Evolutionary conservation across 192 early-diverging fungal species (phyloP).

Genomic region (Backusella parvicylindrica): DNA sequence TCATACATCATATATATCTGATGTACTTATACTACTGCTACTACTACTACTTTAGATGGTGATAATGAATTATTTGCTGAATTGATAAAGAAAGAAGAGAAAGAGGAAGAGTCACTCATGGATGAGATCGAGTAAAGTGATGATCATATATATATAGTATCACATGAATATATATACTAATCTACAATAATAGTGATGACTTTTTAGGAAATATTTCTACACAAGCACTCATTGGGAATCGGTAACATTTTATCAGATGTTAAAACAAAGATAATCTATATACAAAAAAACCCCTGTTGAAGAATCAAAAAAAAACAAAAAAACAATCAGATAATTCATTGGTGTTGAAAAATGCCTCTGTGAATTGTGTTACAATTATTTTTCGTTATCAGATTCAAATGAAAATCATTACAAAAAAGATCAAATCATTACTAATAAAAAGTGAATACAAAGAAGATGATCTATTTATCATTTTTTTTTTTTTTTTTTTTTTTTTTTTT

Average conservation of each 20-base stretch:
- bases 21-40: too few species aligned
- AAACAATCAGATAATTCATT: not conserved
- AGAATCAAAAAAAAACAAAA: too few species aligned
- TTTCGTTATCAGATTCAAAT: not conserved
- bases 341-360: not conserved
- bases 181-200: not conserved
- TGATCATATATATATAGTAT: not conserved
- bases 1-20: not conserved
- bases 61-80: not conserved
- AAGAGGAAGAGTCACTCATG: not conserved
- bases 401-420: not conserved
- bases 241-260: not conserved
- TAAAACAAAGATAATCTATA: not conserved
- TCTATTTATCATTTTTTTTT: not conserved
- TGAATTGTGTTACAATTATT: not conserved
- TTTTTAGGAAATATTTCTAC: not conserved
- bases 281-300: too few species aligned
- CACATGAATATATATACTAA: not conserved
- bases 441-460: not conserved
- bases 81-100: not conserved
- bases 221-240: not conserved
- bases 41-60: too few species aligned
- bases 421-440: not conserved
- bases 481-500: not conserved
- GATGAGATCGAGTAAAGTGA: not conserved